Evolutionary conservation across 2,329 filamentous ascomycete species (phyloP), one percentile per base, ranked within the genome.

Genomic region (Ophiosphaerella korrae): DNA sequence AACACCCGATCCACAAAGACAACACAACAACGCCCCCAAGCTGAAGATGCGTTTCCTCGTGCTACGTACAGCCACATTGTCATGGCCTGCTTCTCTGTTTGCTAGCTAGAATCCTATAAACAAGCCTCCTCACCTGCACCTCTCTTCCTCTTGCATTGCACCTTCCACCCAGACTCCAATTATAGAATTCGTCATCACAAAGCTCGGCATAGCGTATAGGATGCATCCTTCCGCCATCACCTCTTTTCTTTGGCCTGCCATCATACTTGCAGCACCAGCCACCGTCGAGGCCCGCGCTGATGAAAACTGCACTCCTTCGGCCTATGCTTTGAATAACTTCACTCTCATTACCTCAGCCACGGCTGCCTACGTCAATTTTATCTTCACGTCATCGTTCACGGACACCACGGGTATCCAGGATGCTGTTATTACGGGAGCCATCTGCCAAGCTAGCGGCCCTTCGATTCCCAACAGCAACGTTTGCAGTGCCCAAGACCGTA

Each of bases 241-340:
- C 31, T 37, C 52, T 34, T 38, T 64, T 14, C 51, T 69, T 47
- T 53, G 67, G 36, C 55, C 65, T 8, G 21, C 52, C 18, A 42
- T 50, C 48, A 43, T 58, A 55, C 48, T 68, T 21, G 55, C 64
- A 13, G 43, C 55, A 7, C 57, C 63, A 8, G 42, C 60, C 21
- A 18, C 53, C 12, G 42, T 59, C 39, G 34, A 44, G 13, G 23
- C 32, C 23, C 51, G 55, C 9, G 49, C 46, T 24, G 52, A 55
- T 37, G 50, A 56, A 1, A 14, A 45, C 18, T 71, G 68, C 44
- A 31, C 50, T 8, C 69, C 69, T 1, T 50, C 51, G 14, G 53
- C 57, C 13, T 71, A 70, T 56, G 64, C 60, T 23, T 51, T 72
- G 18, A 54, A 60, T 7, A 42, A 63, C 51, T 71, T 61, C 54